These are phyloP conservation scores for Agrocybe pediades DNA, from an alignment of 768 basidiomycete genomes.

Conservation along the genomic window DNA sequence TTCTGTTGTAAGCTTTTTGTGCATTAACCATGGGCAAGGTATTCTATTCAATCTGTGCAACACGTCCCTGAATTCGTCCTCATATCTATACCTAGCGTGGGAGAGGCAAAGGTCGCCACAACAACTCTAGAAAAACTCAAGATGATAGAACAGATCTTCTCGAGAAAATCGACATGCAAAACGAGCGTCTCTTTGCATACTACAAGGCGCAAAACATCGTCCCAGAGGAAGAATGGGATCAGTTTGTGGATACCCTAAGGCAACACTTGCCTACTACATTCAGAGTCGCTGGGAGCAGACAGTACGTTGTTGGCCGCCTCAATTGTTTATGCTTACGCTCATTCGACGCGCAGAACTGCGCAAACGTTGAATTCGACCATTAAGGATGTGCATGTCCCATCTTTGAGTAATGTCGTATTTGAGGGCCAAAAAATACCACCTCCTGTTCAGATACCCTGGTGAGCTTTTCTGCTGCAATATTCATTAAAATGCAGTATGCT, in stretches of 20 bases:
- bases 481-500: background rate
- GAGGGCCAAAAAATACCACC: conserved; percentile 78
- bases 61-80: background rate
- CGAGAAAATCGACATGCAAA: conserved; percentile 66
- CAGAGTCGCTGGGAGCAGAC: conserved; percentile 84
- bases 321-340: conserved; percentile 5
- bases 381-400: conserved; percentile 75
- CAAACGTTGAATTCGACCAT: conserved; percentile 81
- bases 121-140: conserved; percentile 5
- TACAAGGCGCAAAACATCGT: conserved; percentile 80
- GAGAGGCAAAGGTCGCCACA: conserved; percentile 2
- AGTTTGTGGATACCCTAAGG: conserved; percentile 64
- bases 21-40: background rate
- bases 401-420: conserved; percentile 68
- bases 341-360: conserved; percentile 46
- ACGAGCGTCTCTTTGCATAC: conserved; percentile 66
- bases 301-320: conserved; percentile 46
- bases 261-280: conserved; percentile 91
- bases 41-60: background rate
- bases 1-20: background rate
- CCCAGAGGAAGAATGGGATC: conserved; percentile 77
- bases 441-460: conserved; percentile 89
- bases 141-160: conserved; percentile 51
- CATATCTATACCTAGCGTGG: background rate
- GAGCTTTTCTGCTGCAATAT: conserved; percentile 2